These are phyloP conservation scores for Metrosideros polymorpha DNA, from an alignment of 441 rosid species.

Conservation along the genomic window DNA sequence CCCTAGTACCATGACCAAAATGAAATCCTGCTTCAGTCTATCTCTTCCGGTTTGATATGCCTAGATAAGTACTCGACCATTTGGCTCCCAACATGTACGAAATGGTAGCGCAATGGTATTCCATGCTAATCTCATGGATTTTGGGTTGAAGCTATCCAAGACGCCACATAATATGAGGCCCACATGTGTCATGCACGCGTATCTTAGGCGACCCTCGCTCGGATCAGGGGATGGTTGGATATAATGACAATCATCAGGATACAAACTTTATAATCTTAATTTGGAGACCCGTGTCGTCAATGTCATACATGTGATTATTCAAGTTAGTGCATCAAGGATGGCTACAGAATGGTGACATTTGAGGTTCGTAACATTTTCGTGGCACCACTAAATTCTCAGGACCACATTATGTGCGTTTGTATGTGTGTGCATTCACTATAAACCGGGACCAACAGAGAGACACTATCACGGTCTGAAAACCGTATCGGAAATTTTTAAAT, in stretches of 20 bases:
- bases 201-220: background rate
- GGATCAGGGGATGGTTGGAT: background rate
- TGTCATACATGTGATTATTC: background rate
- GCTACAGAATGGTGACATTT: background rate
- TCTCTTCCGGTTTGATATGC: too few relatives aligned
- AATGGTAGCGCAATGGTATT: too few relatives aligned
- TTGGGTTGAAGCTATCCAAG: too few relatives aligned
- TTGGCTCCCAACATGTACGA: too few relatives aligned
- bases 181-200: background rate
- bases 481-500: background rate
- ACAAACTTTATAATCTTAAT: background rate
- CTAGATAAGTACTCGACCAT: too few relatives aligned
- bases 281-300: background rate
- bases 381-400: background rate
- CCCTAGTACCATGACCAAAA: too few relatives aligned
- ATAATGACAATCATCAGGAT: background rate
- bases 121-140: too few relatives aligned
- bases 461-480: background rate
- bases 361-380: background rate
- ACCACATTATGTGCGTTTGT: background rate
- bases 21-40: too few relatives aligned
- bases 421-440: background rate
- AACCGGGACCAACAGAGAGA: background rate
- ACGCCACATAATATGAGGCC: background rate
- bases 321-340: background rate